phyloP scores from a whole-genome alignment of 495 filamentous ascomycete species.

The Hapsidospora chrysogenum region DNA sequence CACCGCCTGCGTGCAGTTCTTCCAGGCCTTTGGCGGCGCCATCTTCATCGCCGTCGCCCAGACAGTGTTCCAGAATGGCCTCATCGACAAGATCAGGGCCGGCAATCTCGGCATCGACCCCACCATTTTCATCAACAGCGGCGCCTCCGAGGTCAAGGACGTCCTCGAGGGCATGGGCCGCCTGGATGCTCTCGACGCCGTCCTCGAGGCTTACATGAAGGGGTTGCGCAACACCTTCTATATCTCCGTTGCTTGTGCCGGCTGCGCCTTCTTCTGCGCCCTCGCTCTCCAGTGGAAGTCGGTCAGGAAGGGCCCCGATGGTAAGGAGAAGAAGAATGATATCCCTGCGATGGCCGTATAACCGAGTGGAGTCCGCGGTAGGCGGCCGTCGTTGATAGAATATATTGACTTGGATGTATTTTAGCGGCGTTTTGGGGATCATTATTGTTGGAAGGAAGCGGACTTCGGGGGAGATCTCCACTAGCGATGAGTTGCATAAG shows the following conservation, averaged over 20 bases:
- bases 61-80: constrained; percentile 44
- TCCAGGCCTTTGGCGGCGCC: constrained; percentile 52
- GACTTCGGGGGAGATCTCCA: too few species aligned
- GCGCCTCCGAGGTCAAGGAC: constrained; percentile 23
- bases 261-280: constrained; percentile 18
- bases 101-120: constrained; percentile 16
- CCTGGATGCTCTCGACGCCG: constrained; percentile 10
- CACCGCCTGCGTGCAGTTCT: constrained; percentile 47
- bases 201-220: constrained; percentile 25
- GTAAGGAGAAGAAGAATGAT: constrained; percentile 1
- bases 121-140: constrained; percentile 21
- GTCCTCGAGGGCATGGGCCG: constrained; percentile 14
- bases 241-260: constrained; percentile 23
- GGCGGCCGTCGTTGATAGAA: too few species aligned
- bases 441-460: too few species aligned
- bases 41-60: constrained; percentile 52
- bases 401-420: too few species aligned
- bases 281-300: constrained; percentile 28
- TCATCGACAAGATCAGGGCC: constrained; percentile 19
- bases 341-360: too few species aligned
- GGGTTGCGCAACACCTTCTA: constrained; percentile 27
- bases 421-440: too few species aligned
- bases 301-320: constrained; percentile 16
- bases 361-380: too few species aligned
- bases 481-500: too few species aligned